These are phyloP conservation scores for Tolypocladium sp. DNA, from an alignment of 2,329 filamentous ascomycete species.

Conservation along the genomic window DNA sequence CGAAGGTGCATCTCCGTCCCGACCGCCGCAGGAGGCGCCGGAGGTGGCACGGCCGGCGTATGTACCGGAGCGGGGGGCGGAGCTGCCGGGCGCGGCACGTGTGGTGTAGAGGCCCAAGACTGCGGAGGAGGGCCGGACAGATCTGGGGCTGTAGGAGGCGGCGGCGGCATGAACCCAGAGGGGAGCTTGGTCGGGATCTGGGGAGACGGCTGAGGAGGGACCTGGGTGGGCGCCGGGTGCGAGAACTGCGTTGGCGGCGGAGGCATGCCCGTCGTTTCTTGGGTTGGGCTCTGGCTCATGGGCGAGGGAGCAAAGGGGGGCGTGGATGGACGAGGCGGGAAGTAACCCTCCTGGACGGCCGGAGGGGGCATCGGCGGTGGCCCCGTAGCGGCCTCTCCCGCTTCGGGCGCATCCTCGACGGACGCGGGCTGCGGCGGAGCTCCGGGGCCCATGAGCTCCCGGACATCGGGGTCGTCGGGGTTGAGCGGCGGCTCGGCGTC, in stretches of 20 bases:
- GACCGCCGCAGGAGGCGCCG: conserved; percentile 2
- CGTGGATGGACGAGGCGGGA: conserved; percentile 14
- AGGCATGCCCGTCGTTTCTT: background rate
- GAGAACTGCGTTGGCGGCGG: background rate
- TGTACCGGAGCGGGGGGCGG: background rate
- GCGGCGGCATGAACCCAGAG: conserved; percentile 11
- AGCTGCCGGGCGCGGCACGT: background rate
- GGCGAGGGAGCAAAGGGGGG: conserved; percentile 23
- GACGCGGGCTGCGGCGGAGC: conserved; percentile 29
- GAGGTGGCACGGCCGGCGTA: background rate
- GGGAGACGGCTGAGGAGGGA: conserved; percentile 18
- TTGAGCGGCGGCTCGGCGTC: conserved; percentile 40
- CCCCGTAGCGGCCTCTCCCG: conserved; percentile 19
- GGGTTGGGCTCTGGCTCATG: conserved; percentile 17
- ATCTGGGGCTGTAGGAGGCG: conserved; percentile 7
- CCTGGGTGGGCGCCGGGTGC: conserved; percentile 1
- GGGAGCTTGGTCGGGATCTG: conserved; percentile 16
- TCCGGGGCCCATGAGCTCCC: conserved; percentile 26
- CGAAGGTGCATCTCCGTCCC: conserved; percentile 15
- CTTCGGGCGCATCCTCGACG: conserved; percentile 45
- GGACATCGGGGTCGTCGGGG: conserved; percentile 56
- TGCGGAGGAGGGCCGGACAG: conserved; percentile 1
- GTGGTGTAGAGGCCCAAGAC: conserved; percentile 7
- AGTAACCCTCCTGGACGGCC: conserved; percentile 20
- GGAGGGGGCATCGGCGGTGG: conserved; percentile 14